Evolutionary conservation across 257 asterid genomes (phyloP).

Genomic region (Petrea volubilis): DNA sequence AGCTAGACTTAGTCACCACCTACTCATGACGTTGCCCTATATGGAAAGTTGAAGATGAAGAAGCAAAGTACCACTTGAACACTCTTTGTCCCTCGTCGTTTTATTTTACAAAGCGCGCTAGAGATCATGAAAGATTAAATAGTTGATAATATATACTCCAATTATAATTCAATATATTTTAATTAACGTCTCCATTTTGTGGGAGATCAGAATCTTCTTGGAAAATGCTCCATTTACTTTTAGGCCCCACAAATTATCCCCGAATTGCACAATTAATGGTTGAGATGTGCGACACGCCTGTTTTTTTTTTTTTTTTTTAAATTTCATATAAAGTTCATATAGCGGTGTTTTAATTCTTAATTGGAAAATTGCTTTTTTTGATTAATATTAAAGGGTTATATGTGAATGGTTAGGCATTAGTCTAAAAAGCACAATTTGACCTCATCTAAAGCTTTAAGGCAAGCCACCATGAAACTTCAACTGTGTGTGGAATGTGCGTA

Average conservation of each 20-base stretch:
- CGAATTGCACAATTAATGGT: slow-evolving; percentile 10
- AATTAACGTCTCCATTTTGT: slow-evolving; percentile 4
- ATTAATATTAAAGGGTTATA: not conserved
- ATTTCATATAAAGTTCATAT: not conserved
- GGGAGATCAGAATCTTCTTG: slow-evolving; percentile 29
- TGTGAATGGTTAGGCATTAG: slow-evolving; percentile 5
- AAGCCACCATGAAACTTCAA: slow-evolving; percentile 27
- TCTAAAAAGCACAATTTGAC: not conserved
- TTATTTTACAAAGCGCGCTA: slow-evolving; percentile 8
- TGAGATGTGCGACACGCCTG: slow-evolving; percentile 4
- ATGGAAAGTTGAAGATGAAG: slow-evolving; percentile 22
- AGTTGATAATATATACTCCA: not conserved
- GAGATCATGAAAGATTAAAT: not conserved
- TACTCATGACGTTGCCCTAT: slow-evolving; percentile 8
- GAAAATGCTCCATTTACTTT: slow-evolving; percentile 7
- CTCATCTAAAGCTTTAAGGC: slow-evolving; percentile 12
- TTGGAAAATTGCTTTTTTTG: not conserved
- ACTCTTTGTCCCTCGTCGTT: slow-evolving; percentile 4
- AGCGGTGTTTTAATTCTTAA: slow-evolving; percentile 6
- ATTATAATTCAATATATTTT: not conserved
- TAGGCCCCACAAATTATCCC: slow-evolving; percentile 11
- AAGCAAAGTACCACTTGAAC: slow-evolving; percentile 32
- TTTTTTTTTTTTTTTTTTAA: not conserved
- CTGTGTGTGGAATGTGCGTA: not conserved
- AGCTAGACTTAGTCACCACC: not conserved